phyloP scores from a whole-genome alignment of 495 filamentous ascomycete species.

The Penicillium atrosanguineum region DNA sequence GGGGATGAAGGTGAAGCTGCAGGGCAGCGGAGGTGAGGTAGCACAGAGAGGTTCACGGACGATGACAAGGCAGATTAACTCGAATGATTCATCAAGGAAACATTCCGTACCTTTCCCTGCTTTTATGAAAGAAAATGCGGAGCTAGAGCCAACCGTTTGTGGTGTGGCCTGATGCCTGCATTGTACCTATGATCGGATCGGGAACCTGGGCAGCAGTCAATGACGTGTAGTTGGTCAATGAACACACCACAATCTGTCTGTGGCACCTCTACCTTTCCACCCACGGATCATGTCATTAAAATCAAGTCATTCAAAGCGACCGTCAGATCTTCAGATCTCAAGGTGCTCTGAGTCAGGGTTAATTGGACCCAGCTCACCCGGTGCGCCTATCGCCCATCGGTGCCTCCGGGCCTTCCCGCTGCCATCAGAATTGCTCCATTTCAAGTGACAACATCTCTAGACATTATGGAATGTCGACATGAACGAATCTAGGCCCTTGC shows the following conservation, averaged over 20 bases:
- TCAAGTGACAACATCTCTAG: too few relatives aligned
- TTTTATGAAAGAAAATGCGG: not conserved
- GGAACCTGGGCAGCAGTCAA: not conserved
- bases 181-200: not conserved
- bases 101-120: not conserved
- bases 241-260: not conserved
- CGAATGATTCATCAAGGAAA: not conserved
- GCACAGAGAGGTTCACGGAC: not conserved
- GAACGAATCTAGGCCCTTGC: too few relatives aligned
- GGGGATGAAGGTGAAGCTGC: not conserved
- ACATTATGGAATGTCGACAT: too few relatives aligned
- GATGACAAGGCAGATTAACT: not conserved
- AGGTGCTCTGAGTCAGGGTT: too few relatives aligned
- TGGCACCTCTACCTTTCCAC: too few relatives aligned
- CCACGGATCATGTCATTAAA: too few relatives aligned
- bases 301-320: too few relatives aligned
- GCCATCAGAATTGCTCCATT: too few relatives aligned
- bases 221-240: not conserved
- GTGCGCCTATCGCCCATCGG: too few relatives aligned
- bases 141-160: not conserved
- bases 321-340: too few relatives aligned
- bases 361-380: too few relatives aligned
- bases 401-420: too few relatives aligned
- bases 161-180: not conserved
- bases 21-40: not conserved